A percentile compares a stretch with the other conserved stretches of the same genome.
These are phyloP conservation scores for Zygosaccharomyces gambellarensis DNA, from an alignment of 805 yeast genomes.

Conservation along the genomic window DNA sequence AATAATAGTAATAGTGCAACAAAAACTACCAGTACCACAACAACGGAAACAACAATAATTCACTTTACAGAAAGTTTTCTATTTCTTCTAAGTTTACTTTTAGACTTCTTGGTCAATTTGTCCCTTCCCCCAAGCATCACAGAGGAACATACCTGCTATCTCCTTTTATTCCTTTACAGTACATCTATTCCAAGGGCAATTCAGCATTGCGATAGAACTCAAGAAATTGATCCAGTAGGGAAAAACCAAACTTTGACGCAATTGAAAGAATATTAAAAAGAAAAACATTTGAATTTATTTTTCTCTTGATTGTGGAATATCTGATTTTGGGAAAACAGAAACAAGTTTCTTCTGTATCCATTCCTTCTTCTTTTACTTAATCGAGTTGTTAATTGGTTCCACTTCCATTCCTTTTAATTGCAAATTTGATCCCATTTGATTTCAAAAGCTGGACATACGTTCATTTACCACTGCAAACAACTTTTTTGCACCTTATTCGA, in stretches of 20 bases:
- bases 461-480: neutral
- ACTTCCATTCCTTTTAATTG: neutral
- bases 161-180: neutral
- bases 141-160: slow-evolving; percentile 1
- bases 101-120: neutral
- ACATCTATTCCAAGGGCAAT: neutral
- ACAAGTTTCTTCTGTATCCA: slow-evolving; percentile 9
- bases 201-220: slow-evolving; percentile 1
- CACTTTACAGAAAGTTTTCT: neutral
- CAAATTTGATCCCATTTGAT: neutral
- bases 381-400: slow-evolving; percentile 1
- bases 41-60: neutral
- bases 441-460: neutral
- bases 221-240: neutral
- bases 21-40: too few relatives aligned
- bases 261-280: neutral
- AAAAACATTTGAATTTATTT: neutral
- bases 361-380: slow-evolving; percentile 1
- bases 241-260: neutral
- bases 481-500: neutral
- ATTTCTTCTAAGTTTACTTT: slow-evolving; percentile 1
- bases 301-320: slow-evolving; percentile 1
- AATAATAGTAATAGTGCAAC: neutral
- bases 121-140: neutral
- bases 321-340: slow-evolving; percentile 22